Base-by-base conservation (phyloP, 192 early-diverging fungal genomes). In the Linnemannia zychae region DNA sequence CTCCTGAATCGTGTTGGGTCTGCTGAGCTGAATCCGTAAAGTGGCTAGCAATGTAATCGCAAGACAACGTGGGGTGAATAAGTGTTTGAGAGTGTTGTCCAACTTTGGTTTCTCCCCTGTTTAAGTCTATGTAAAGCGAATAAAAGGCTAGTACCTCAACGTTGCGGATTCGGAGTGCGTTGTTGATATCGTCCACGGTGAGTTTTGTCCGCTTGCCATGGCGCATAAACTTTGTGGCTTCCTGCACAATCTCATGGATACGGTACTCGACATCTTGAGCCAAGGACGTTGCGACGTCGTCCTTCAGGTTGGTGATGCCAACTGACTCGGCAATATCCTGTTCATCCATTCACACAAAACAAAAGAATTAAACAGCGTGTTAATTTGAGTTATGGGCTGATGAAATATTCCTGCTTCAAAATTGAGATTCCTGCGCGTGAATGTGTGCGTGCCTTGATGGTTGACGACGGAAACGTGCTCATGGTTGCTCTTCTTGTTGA, bases 181-280 rank as follows among this genome's bases (percentile, higher is more conserved):
- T 87, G 87, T 98, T 97, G 70, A 99, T 93, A 72, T 99, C 98
- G 37, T 96, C 92, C 0, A 96, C 91, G 0, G 89, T 90, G 44
- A 99, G 84, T 80, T 93, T 95, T 38, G 94, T 92, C 67, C 98
- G 91, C 81, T 96, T 95, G 9, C 96, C 94, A 76, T 98, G 99
- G 46, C 95, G 93, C 99, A 99, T 99, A 84, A 99, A 99, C 90
- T 99, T 99, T 78, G 88, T 90, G 1, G 97, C 97, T 83, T 99
- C 98, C 92, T 97, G 87, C 47, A 99, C 92, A 66, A 99, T 92
- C 84, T 99, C 97, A 82, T 98, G 94, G 70, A 99, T 79, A 46
- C 98, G 91, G 88, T 98, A 99, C 87, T 99, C 98, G 38, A 97
- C 96, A 81, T 99, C 98, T 68, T 96, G 94, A 7, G 96, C 91